phyloP scores from a whole-genome alignment of 1,284 basidiomycete species.

The Tetrapyrgos nigripes region DNA sequence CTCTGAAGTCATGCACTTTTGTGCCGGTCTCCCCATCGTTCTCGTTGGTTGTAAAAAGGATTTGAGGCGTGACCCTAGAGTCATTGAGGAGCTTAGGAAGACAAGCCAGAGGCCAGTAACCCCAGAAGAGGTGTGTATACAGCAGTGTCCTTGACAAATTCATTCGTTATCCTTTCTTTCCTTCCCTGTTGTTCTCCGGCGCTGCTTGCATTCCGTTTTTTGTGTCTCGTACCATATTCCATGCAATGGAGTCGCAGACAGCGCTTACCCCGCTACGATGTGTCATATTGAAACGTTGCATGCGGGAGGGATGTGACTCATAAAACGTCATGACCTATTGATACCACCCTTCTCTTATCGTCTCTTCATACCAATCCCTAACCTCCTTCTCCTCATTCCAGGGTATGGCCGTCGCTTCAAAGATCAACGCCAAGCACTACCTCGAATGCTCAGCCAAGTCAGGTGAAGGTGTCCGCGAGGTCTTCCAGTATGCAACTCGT shows the following conservation, averaged over 20 bases:
- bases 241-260: too few relatives aligned
- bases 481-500: constrained; percentile 90
- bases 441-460: constrained; percentile 92
- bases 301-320: neutral
- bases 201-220: too few relatives aligned
- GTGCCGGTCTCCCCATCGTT: constrained; percentile 85
- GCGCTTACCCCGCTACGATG: neutral
- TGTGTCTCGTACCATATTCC: too few relatives aligned
- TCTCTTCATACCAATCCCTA: too few relatives aligned
- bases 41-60: constrained; percentile 95
- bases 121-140: constrained; percentile 30
- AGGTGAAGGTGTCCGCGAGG: constrained; percentile 90
- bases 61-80: constrained; percentile 79
- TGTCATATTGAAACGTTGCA: neutral
- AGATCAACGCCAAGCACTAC: constrained; percentile 90
- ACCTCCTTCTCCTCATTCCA: constrained; percentile 45
- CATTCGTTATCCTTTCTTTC: neutral
- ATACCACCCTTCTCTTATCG: too few relatives aligned
- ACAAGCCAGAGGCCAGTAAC: constrained; percentile 85
- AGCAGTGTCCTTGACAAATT: too few relatives aligned
- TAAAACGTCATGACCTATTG: neutral
- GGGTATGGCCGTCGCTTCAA: constrained; percentile 87
- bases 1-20: constrained; percentile 94
- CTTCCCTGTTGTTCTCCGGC: too few relatives aligned
- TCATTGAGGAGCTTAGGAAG: constrained; percentile 82